phyloP scores from a whole-genome alignment of 2,329 filamentous ascomycete genomes.

The Didymella exigua region DNA sequence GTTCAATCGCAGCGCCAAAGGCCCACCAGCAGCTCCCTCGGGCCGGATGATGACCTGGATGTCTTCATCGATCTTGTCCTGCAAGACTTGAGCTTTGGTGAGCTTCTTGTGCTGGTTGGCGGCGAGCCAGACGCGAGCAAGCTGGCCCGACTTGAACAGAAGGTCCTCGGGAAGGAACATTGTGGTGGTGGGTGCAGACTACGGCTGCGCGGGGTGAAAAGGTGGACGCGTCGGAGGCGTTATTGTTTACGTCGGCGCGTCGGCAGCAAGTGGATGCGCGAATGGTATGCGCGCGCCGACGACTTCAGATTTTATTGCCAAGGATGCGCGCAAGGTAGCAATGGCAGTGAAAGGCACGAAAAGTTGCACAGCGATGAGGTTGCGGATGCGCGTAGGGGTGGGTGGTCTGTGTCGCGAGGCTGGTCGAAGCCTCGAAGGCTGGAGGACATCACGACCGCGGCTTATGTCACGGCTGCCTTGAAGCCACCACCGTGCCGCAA shows the following conservation, averaged over 20 bases:
- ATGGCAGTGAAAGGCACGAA: conserved; percentile 27
- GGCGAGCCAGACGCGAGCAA: conserved; percentile 97
- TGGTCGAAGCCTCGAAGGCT: conserved; percentile 16
- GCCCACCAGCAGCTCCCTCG: conserved; percentile 67
- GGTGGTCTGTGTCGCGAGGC: conserved; percentile 23
- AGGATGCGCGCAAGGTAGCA: conserved; percentile 28
- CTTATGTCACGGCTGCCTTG: conserved; percentile 13
- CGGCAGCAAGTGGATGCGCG: conserved; percentile 33
- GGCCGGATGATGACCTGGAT: conserved; percentile 94
- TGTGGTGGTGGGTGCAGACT: conserved; percentile 27
- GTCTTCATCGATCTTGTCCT: conserved; percentile 92
- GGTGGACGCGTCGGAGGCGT: conserved; percentile 28
- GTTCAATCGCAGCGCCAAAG: conserved; percentile 91
- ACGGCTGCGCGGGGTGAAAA: conserved; percentile 19
- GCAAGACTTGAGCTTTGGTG: conserved; percentile 92
- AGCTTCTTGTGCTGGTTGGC: conserved; percentile 98
- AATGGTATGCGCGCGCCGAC: conserved; percentile 30
- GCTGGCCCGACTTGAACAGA: conserved; percentile 92
- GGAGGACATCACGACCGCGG: conserved; percentile 9
- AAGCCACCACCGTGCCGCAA: conserved; percentile 1
- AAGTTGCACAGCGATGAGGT: conserved; percentile 28
- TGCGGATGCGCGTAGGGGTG: conserved; percentile 28
- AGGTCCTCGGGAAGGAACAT: conserved; percentile 99
- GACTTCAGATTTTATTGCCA: conserved; percentile 19
- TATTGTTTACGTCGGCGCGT: conserved; percentile 45